Conservation (phyloP, 1,284 basidiomycete species). For the Papiliotrema nemorosa region DNA sequence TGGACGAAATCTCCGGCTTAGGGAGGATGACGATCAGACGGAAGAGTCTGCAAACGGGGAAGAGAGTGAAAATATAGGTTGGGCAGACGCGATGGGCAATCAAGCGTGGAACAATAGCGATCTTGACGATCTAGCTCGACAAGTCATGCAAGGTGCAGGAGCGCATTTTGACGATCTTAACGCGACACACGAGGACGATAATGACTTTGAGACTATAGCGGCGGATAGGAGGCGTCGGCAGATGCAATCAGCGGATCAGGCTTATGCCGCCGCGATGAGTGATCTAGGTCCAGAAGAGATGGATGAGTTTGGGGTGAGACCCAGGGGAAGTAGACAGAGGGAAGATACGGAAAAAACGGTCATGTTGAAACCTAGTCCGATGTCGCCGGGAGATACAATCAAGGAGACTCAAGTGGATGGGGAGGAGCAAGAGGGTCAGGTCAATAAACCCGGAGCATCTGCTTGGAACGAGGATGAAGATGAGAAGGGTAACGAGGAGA, state of each 20-base stretch:
- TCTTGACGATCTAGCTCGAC: constrained; percentile 37
- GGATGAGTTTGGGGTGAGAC: constrained; percentile 4
- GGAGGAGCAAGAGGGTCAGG: neutral
- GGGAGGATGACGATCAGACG: neutral
- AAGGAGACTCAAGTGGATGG: neutral
- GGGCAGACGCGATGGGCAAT: constrained; percentile 2
- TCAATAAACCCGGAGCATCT: no score
- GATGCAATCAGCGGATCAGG: neutral
- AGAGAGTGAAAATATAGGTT: constrained; percentile 3
- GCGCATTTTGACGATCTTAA: constrained; percentile 8
- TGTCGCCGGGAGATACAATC: neutral
- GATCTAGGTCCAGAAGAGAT: neutral
- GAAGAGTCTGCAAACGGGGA: neutral
- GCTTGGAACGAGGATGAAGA: neutral
- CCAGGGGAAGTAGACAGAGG: neutral
- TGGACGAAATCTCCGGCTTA: neutral
- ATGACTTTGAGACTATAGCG: constrained; percentile 5
- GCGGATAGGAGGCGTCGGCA: neutral
- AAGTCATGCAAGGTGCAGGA: constrained; percentile 28
- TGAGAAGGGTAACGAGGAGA: constrained; percentile 10
- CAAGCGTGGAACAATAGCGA: neutral
- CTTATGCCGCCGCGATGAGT: neutral
- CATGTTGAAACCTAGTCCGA: neutral
- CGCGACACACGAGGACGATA: neutral
- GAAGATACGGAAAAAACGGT: neutral